Conservation (phyloP, 345 rosid genomes). For the Heritiera littoralis region DNA sequence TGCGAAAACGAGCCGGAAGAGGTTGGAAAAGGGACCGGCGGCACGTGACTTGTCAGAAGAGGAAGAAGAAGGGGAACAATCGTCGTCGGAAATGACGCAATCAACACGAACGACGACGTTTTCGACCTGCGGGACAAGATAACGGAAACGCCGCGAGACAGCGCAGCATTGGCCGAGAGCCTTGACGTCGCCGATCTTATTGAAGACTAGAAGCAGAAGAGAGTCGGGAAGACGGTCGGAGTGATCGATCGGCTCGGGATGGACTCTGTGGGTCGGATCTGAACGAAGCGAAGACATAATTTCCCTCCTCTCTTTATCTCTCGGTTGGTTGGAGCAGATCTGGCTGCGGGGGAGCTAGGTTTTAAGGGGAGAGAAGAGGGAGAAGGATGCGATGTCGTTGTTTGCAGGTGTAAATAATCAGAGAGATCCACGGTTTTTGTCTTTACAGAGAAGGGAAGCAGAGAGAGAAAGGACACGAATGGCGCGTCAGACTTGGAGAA, state of each 20-base stretch:
- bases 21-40: slow-evolving; percentile 42
- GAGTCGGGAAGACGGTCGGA: slow-evolving; percentile 89
- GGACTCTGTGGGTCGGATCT: slow-evolving; percentile 60
- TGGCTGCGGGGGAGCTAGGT: not conserved
- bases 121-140: slow-evolving; percentile 76
- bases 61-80: slow-evolving; percentile 37
- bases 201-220: slow-evolving; percentile 71
- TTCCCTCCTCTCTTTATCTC: not conserved
- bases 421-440: slow-evolving; percentile 40
- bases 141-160: slow-evolving; percentile 76
- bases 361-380: not conserved
- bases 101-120: slow-evolving; percentile 89
- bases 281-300: slow-evolving; percentile 33
- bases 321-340: not conserved
- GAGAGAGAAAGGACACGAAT: not conserved
- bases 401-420: not conserved
- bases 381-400: slow-evolving; percentile 4
- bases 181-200: slow-evolving; percentile 87
- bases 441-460: slow-evolving; percentile 16
- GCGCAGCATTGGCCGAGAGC: slow-evolving; percentile 94
- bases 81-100: slow-evolving; percentile 93
- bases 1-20: slow-evolving; percentile 57
- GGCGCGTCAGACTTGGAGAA: no score
- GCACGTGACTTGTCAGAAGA: slow-evolving; percentile 55
- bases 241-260: slow-evolving; percentile 65